Evolutionary conservation across 2,329 filamentous ascomycete genomes (phyloP), one percentile per base, ranked within the genome.

Genomic region (Xylaria sp.): DNA sequence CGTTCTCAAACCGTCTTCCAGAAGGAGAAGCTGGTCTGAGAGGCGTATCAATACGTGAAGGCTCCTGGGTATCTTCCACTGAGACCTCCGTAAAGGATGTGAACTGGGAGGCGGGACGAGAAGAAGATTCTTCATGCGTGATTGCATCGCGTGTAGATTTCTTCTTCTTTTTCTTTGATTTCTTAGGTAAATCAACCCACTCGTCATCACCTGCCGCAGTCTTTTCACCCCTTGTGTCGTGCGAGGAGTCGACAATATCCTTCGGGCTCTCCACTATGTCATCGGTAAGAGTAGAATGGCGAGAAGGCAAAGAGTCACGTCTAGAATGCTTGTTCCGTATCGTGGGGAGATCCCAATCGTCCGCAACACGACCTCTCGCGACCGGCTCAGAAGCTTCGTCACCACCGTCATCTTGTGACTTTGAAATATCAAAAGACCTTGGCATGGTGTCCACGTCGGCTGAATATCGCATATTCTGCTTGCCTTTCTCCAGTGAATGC

Each of bases 251-350:
- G 46, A 58, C 60, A 74, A 84, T 83, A 71, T 81, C 81, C 68
- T 81, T 83, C 51, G 81, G 81, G 67, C 80, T 82, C 63, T 82
- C 81, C 33, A 77, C 74, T 15, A 79, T 77, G 46, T 83, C 80
- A 9, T 73, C 65, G 28, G 65, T 46, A 10, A 80, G 77, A 9
- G 77, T 71, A 44, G 72, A 66, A 17, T 72, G 71, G 54, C 83
- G 81, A 65, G 80, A 77, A 6, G 67, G 51, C 10, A 59, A 66
- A 6, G 74, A 73, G 49, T 77, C 75, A 33, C 74, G 74, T 65
- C 76, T 77, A 6, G 79, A 78, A 67, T 75, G 74, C 63, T 74
- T 74, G 63, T 76, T 80, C n/a, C 76, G 77, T 68, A 76, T 78
- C 67, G 74, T 78, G 2, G 74, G 69, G 26, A 68, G 66, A 36